phyloP scores from a whole-genome alignment of 1,284 basidiomycete genomes.

The Peniophora sp. region DNA sequence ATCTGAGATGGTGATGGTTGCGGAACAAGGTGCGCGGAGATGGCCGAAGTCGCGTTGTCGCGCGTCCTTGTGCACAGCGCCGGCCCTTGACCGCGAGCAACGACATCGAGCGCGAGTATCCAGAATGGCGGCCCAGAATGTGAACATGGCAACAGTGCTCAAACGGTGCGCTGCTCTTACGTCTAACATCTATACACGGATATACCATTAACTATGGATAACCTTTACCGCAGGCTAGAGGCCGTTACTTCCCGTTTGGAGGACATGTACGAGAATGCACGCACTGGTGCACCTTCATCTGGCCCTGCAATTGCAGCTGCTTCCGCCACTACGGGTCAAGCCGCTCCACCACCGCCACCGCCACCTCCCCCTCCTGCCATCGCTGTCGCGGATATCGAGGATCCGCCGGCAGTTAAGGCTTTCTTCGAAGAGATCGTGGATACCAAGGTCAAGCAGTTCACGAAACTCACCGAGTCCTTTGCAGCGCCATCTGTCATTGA shows the following conservation, averaged over 20 bases:
- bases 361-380: conserved; percentile 33
- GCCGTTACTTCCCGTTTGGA: conserved; percentile 94
- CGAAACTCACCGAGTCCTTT: conserved; percentile 68
- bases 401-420: conserved; percentile 58
- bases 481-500: conserved; percentile 67
- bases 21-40: no score
- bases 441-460: conserved; percentile 65
- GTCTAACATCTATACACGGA: conserved; percentile 3
- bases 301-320: conserved; percentile 15
- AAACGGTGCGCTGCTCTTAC: conserved; percentile 59
- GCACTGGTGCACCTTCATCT: not conserved
- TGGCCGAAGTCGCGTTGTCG: no score
- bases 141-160: conserved; percentile 60
- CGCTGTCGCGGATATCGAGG: conserved; percentile 27
- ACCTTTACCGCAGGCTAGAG: conserved; percentile 52
- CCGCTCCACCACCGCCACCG: conserved; percentile 31
- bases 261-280: conserved; percentile 61
- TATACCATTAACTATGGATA: conserved; percentile 2
- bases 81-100: no score
- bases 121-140: conserved; percentile 8
- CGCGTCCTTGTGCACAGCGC: no score
- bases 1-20: no score
- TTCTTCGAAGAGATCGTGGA: conserved; percentile 73
- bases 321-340: conserved; percentile 23
- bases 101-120: no score